phyloP scores from a whole-genome alignment of 2,329 filamentous ascomycete genomes.

The Fusarium chaquense region DNA sequence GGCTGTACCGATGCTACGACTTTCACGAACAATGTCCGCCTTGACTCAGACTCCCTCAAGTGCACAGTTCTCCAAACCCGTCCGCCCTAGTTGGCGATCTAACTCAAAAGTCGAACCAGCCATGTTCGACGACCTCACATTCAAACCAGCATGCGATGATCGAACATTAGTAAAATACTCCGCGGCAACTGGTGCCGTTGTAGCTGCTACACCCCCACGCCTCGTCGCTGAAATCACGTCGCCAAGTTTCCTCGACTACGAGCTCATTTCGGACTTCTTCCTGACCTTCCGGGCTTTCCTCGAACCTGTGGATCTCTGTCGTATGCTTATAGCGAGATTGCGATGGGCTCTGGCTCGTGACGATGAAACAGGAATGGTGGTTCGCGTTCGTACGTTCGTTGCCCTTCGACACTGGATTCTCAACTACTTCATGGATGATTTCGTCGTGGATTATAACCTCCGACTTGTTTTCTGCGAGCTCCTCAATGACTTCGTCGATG shows the following conservation, averaged over 20 bases:
- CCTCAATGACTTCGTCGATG: constrained; percentile 76
- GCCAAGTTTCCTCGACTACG: constrained; percentile 94
- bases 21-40: constrained; percentile 40
- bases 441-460: constrained; percentile 79
- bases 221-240: constrained; percentile 97
- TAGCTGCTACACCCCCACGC: constrained; percentile 88
- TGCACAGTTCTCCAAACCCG: constrained; percentile 56
- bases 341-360: constrained; percentile 85
- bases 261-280: constrained; percentile 97
- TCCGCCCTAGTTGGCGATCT: constrained; percentile 62
- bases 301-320: constrained; percentile 78
- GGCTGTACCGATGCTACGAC: constrained; percentile 53
- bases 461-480: constrained; percentile 83
- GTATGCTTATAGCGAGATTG: constrained; percentile 85
- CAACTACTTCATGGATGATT: constrained; percentile 98
- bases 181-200: constrained; percentile 76
- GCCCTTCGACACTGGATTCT: constrained; percentile 96
- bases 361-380: constrained; percentile 90
- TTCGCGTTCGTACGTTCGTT: constrained; percentile 95
- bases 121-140: constrained; percentile 85
- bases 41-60: constrained; percentile 51
- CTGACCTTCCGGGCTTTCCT: constrained; percentile 93
- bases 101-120: constrained; percentile 72
- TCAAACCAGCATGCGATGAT: constrained; percentile 83
- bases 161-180: constrained; percentile 86